A percentile compares a stretch with the other conserved stretches of the same genome.
Evolutionary conservation across 1,139 yeast species (phyloP).

Genomic region (Hyphopichia burtonii): DNA sequence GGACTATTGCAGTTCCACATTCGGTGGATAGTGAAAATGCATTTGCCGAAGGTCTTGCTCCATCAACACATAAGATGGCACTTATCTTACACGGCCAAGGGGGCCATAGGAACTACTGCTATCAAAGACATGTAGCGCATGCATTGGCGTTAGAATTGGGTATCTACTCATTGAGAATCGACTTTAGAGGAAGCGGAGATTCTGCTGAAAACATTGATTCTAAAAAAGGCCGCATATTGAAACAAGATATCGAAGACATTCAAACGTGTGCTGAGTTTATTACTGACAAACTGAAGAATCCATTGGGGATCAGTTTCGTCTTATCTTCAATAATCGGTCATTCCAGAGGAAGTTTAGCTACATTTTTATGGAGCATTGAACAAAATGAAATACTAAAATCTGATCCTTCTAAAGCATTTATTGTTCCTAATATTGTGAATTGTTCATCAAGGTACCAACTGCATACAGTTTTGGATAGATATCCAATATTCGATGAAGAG

Average conservation of each 20-base stretch:
- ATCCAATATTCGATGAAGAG: constrained; percentile 18
- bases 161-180: constrained; percentile 66
- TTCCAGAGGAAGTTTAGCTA: constrained; percentile 79
- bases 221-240: constrained; percentile 52
- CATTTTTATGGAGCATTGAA: constrained; percentile 65
- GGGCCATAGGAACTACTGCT: constrained; percentile 81
- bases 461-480: constrained; percentile 36
- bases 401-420: constrained; percentile 26
- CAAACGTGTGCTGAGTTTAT: constrained; percentile 51
- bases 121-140: constrained; percentile 64
- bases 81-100: constrained; percentile 71
- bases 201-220: constrained; percentile 55
- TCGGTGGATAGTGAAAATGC: constrained; percentile 24
- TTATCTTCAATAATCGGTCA: constrained; percentile 67
- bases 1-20: constrained; percentile 41
- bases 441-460: constrained; percentile 64
- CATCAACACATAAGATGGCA: constrained; percentile 40
- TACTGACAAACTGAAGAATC: constrained; percentile 30
- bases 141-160: constrained; percentile 60
- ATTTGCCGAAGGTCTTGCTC: constrained; percentile 28
- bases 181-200: constrained; percentile 83
- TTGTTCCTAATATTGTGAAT: constrained; percentile 66
- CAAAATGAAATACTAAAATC: constrained; percentile 34
- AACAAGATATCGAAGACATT: constrained; percentile 69
- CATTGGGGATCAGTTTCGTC: constrained; percentile 38